A percentile compares a stretch with the other conserved stretches of the same genome.
phyloP scores from a whole-genome alignment of 2,329 filamentous ascomycete species.

The Coniosporium tulheliwenetii region DNA sequence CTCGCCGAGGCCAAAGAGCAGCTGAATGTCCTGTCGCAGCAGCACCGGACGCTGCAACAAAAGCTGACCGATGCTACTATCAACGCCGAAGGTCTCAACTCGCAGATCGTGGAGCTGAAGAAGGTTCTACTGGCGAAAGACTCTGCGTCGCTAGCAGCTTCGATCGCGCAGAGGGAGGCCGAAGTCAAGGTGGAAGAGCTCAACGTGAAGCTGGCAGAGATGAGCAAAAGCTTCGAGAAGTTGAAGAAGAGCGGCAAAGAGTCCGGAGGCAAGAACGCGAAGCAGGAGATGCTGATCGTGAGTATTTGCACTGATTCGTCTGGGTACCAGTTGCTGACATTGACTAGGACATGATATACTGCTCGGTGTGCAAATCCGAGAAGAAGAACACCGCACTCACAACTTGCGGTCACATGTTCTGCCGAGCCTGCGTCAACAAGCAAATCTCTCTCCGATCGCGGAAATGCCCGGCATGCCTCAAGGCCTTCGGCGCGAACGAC shows the following conservation, averaged over 20 bases:
- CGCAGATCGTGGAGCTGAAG: constrained; percentile 63
- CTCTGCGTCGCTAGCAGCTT: constrained; percentile 46
- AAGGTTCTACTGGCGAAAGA: constrained; percentile 65
- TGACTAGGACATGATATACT: too few species aligned
- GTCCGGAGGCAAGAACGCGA: too few species aligned
- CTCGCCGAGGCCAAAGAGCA: constrained; percentile 67
- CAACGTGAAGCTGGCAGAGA: constrained; percentile 59
- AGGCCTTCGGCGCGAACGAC: constrained; percentile 81
- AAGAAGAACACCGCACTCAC: constrained; percentile 92
- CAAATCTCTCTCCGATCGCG: constrained; percentile 68
- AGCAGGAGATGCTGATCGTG: too few species aligned
- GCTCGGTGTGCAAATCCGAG: constrained; percentile 63
- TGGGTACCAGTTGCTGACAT: too few species aligned
- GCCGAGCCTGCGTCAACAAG: constrained; percentile 75
- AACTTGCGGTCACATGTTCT: constrained; percentile 91
- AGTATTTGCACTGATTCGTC: too few species aligned
- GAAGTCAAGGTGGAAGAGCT: constrained; percentile 65
- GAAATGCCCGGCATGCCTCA: constrained; percentile 90
- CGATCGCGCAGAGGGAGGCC: constrained; percentile 41
- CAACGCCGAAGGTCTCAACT: constrained; percentile 54
- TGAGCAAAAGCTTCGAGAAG: constrained; percentile 67
- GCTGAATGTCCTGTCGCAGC: constrained; percentile 51
- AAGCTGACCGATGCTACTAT: constrained; percentile 55
- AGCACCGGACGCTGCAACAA: constrained; percentile 62
- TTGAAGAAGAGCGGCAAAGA: constrained; percentile 61